These are phyloP conservation scores for Phaseolus lunatus DNA, from an alignment of 306 rosid species.

Conservation along the genomic window DNA sequence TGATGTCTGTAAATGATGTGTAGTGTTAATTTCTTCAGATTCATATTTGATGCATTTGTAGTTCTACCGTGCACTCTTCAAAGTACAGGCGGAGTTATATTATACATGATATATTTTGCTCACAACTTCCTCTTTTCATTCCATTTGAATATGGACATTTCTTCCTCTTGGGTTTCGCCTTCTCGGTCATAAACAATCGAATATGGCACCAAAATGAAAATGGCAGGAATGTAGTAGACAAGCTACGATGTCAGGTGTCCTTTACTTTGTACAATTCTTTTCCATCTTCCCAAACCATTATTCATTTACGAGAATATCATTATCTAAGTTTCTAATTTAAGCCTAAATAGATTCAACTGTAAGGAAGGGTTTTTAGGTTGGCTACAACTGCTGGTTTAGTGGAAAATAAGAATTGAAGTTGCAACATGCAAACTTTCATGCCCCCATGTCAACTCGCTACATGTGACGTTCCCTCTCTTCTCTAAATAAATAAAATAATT, in stretches of 20 bases:
- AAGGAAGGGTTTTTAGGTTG: background rate
- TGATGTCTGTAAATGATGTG: conserved; percentile 42
- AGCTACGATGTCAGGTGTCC: background rate
- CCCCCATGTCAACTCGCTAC: background rate
- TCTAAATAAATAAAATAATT: background rate
- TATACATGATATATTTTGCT: conserved; percentile 30
- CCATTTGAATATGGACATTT: background rate
- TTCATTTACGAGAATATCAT: background rate
- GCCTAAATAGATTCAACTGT: background rate
- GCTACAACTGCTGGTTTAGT: background rate
- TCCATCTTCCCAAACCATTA: background rate
- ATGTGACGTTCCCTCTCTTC: background rate
- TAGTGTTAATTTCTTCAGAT: conserved; percentile 25
- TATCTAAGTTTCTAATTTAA: background rate
- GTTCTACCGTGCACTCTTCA: conserved; percentile 10
- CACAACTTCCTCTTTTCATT: conserved; percentile 18
- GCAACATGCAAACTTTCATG: background rate
- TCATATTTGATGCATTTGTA: conserved; percentile 21
- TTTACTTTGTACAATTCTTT: background rate
- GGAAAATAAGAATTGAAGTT: background rate
- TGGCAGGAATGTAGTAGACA: background rate
- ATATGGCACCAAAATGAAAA: background rate
- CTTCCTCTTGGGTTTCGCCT: background rate
- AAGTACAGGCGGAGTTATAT: conserved; percentile 35
- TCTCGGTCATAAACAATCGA: background rate